Base-by-base conservation (phyloP, 257 asterid species). In the Voacanga thouarsii region DNA sequence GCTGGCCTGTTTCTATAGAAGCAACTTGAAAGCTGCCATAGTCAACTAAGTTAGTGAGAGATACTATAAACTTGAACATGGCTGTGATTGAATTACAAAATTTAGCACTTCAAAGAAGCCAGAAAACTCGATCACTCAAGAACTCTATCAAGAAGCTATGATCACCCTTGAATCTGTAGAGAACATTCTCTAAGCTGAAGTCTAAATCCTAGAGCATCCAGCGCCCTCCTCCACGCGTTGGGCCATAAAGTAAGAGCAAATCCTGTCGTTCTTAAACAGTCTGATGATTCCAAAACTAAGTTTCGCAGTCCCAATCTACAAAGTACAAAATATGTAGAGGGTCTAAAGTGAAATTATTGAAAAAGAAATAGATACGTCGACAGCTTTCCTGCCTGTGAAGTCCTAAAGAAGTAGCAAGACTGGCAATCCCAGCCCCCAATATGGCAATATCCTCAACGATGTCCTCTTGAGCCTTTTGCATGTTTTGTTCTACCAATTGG, bases 221-320 rank as follows among this genome's bases (percentile, higher is more conserved):
- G 87, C 1, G 97, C 96, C n/a, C n/a, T n/a, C 77, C 84, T 88
- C 94, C 96, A 92, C 1, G 94, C 98, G 75, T 94, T 94, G 9
- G 85, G 84, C 97, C 92, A 92, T 50, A 91, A n/a, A 0, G 86
- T 83, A n/a, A n/a, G n/a, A n/a, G n/a, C n/a, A n/a, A n/a, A n/a
- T n/a, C n/a, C n/a, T n/a, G n/a, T n/a, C n/a, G n/a, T n/a, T n/a
- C n/a, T n/a, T n/a, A n/a, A n/a, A n/a, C n/a, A n/a, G n/a, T n/a
- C n/a, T n/a, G n/a, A n/a, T n/a, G n/a, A n/a, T n/a, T n/a, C n/a
- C n/a, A n/a, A n/a, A n/a, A n/a, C n/a, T n/a, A n/a, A n/a, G n/a
- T n/a, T n/a, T n/a, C n/a, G n/a, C n/a, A n/a, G n/a, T n/a, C n/a
- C n/a, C n/a, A n/a, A n/a, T n/a, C 98, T 92, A 12, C n/a, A n/a